phyloP scores from a whole-genome alignment of 306 rosid species.

The Prunus davidiana region DNA sequence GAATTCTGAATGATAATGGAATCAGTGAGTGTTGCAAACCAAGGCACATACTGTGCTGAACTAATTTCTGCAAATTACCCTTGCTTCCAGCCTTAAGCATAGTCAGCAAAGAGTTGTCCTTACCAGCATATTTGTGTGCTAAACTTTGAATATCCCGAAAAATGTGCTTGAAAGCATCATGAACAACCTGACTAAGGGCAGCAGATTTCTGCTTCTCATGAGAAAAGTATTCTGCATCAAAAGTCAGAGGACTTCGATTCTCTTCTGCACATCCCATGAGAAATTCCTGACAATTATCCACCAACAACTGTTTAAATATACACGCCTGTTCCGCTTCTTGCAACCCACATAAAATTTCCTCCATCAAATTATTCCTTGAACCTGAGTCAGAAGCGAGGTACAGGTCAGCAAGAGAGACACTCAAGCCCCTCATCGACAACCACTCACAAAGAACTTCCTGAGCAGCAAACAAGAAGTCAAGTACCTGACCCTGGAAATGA shows the following conservation, averaged over 20 bases:
- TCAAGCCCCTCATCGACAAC: slow-evolving; percentile 82
- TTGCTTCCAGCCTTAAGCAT: slow-evolving; percentile 98
- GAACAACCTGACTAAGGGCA: slow-evolving; percentile 68
- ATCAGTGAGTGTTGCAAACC: slow-evolving; percentile 90
- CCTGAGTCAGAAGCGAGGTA: slow-evolving; percentile 56
- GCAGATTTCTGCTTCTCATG: slow-evolving; percentile 72
- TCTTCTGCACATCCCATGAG: slow-evolving; percentile 51
- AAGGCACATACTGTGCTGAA: slow-evolving; percentile 90
- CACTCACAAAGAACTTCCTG: slow-evolving; percentile 86
- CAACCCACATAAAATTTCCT: slow-evolving; percentile 66
- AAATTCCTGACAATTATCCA: slow-evolving; percentile 39
- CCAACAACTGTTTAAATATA: slow-evolving; percentile 61
- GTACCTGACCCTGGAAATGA: slow-evolving; percentile 40
- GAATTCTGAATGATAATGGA: slow-evolving; percentile 67
- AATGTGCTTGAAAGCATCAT: slow-evolving; percentile 79
- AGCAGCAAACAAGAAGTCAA: slow-evolving; percentile 59
- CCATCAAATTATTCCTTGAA: slow-evolving; percentile 71
- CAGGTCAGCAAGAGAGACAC: slow-evolving; percentile 83
- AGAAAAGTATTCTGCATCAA: slow-evolving; percentile 47
- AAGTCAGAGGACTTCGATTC: slow-evolving; percentile 26
- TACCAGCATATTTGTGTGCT: slow-evolving; percentile 56
- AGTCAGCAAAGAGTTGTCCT: slow-evolving; percentile 59
- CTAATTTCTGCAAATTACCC: slow-evolving; percentile 80
- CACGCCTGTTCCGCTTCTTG: slow-evolving; percentile 74
- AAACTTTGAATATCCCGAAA: slow-evolving; percentile 74